These are phyloP conservation scores for Hortaea werneckii DNA, from an alignment of 2,329 filamentous ascomycete genomes.

Conservation along the genomic window DNA sequence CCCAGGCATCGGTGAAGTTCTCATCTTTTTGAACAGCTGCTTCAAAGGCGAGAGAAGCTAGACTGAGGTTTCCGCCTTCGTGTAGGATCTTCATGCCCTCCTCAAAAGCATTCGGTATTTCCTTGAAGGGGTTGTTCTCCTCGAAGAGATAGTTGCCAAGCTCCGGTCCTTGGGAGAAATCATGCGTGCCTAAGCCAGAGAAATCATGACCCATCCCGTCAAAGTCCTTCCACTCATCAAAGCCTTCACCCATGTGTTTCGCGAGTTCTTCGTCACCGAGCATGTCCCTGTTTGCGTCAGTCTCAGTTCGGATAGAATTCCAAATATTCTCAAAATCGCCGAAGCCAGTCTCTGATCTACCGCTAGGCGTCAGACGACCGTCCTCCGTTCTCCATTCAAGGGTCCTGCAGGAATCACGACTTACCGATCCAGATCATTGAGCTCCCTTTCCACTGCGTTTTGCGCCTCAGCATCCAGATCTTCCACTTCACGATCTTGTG, in stretches of 20 bases:
- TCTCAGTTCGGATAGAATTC: constrained; percentile 68
- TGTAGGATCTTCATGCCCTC: constrained; percentile 90
- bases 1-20: constrained; percentile 85
- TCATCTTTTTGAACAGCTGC: constrained; percentile 86
- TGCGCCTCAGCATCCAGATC: constrained; percentile 54
- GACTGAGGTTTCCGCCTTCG: constrained; percentile 83
- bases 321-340: constrained; percentile 87
- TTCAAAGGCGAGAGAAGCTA: constrained; percentile 91
- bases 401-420: constrained; percentile 27
- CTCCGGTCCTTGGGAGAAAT: constrained; percentile 46
- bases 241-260: constrained; percentile 60
- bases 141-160: constrained; percentile 92
- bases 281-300: constrained; percentile 49
- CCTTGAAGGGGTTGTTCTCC: constrained; percentile 79
- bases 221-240: constrained; percentile 71
- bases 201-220: constrained; percentile 61
- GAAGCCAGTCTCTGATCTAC: constrained; percentile 31
- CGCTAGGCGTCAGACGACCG: background rate
- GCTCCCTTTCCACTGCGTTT: constrained; percentile 69
- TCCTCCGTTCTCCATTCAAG: background rate
- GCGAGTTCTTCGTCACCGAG: constrained; percentile 54
- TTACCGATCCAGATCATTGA: constrained; percentile 83
- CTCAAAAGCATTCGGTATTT: constrained; percentile 74
- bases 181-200: constrained; percentile 34
- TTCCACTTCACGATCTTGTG: constrained; percentile 46